A percentile compares a stretch with the other conserved stretches of the same genome.
phyloP scores from a whole-genome alignment of 2,329 filamentous ascomycete species.

The Fusarium sp. region DNA sequence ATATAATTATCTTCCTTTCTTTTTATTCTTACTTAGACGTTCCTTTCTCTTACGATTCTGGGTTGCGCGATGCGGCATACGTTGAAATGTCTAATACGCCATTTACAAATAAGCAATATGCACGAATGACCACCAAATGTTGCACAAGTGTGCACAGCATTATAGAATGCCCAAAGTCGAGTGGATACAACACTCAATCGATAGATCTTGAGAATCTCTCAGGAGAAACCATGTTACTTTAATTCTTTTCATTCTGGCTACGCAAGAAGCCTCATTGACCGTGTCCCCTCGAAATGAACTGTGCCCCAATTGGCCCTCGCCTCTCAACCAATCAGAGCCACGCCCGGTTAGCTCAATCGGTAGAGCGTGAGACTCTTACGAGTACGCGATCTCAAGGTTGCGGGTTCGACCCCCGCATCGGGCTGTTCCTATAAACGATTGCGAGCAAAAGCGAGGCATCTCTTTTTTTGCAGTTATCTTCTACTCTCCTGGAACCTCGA shows the following conservation, averaged over 20 bases:
- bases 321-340: constrained; percentile 32
- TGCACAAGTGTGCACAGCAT: fast-evolving
- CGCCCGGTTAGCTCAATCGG: constrained; percentile 49
- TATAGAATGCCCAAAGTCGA: not conserved
- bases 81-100: fast-evolving
- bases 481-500: not conserved
- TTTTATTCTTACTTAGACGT: fast-evolving
- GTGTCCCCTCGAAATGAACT: not conserved
- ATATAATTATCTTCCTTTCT: fast-evolving
- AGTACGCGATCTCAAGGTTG: constrained; percentile 60
- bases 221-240: fast-evolving
- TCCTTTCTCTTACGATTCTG: no score
- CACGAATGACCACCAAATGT: fast-evolving
- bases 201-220: fast-evolving
- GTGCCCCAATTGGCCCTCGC: not conserved
- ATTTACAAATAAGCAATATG: fast-evolving
- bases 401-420: constrained; percentile 61
- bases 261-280: fast-evolving
- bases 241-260: no score
- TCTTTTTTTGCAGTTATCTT: not conserved
- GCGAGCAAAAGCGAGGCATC: constrained; percentile 18
- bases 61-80: no score
- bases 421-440: constrained; percentile 42
- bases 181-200: fast-evolving
- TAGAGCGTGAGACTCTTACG: constrained; percentile 75